Conservation (phyloP, 2,329 filamentous ascomycete genomes). For the Lachnellula arida region DNA sequence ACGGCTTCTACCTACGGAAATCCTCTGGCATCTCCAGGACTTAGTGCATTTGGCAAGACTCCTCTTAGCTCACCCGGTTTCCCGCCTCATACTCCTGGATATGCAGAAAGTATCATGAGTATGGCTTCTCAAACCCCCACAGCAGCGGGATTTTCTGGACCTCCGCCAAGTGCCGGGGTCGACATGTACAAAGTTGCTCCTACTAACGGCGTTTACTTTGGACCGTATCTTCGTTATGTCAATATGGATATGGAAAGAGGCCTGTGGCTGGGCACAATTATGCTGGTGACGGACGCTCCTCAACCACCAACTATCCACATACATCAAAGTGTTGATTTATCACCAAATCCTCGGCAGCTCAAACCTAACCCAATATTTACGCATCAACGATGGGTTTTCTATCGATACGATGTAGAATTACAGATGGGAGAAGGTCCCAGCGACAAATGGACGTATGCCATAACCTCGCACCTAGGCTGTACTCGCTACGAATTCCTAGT, state of each 20-base stretch:
- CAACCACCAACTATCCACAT: conserved; percentile 96
- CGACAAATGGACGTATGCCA: conserved; percentile 93
- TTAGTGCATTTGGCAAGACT: conserved; percentile 50
- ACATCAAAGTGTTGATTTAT: conserved; percentile 83
- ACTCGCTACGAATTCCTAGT: conserved; percentile 98
- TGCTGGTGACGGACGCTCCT: conserved; percentile 84
- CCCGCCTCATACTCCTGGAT: conserved; percentile 76
- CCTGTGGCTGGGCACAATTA: conserved; percentile 86
- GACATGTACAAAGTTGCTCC: conserved; percentile 92
- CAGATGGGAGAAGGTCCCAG: conserved; percentile 80
- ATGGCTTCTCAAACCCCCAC: conserved; percentile 72
- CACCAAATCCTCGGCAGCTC: conserved; percentile 85
- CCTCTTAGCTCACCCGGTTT: conserved; percentile 77
- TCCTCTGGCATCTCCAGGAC: conserved; percentile 63
- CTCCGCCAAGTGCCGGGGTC: conserved; percentile 82
- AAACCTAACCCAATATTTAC: conserved; percentile 77
- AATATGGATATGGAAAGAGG: conserved; percentile 96
- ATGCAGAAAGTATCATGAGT: conserved; percentile 81
- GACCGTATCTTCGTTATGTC: conserved; percentile 88
- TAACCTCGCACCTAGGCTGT: conserved; percentile 93
- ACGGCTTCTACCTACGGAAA: conserved; percentile 69
- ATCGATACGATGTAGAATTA: conserved; percentile 87
- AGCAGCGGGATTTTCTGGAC: conserved; percentile 77
- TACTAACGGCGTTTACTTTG: conserved; percentile 97
- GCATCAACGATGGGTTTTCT: conserved; percentile 93